Evolutionary conservation across 805 yeast species (phyloP).

Genomic region (Saccharomyces paradoxus): DNA sequence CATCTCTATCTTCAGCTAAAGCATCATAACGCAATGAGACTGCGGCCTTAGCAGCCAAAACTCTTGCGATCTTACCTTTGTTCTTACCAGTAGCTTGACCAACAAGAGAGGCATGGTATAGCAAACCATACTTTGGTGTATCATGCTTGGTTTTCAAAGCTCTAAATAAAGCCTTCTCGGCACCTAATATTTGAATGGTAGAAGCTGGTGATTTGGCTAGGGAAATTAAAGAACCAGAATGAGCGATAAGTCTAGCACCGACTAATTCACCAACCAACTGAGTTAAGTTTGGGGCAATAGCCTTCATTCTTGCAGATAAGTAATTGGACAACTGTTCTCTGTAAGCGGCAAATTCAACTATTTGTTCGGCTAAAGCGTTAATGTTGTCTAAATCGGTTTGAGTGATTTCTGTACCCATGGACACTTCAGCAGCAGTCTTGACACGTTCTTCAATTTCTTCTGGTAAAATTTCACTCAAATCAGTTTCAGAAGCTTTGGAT

Average conservation of each 20-base stretch:
- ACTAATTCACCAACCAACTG: slow-evolving; percentile 94
- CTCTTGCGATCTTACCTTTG: slow-evolving; percentile 98
- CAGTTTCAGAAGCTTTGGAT: slow-evolving; percentile 83
- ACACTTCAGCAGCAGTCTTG: slow-evolving; percentile 90
- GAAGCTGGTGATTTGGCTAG: slow-evolving; percentile 98
- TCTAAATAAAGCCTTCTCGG: slow-evolving; percentile 97
- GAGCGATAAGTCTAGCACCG: slow-evolving; percentile 97
- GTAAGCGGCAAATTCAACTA: slow-evolving; percentile 91
- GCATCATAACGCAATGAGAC: slow-evolving; percentile 96
- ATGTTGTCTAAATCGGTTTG: slow-evolving; percentile 83
- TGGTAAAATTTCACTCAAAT: slow-evolving; percentile 82
- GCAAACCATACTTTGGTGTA: slow-evolving; percentile 95
- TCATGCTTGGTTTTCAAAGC: slow-evolving; percentile 97
- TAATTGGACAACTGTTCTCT: slow-evolving; percentile 93
- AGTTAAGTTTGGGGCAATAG: slow-evolving; percentile 96
- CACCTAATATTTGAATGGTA: slow-evolving; percentile 95
- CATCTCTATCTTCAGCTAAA: slow-evolving; percentile 92
- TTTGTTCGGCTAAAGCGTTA: slow-evolving; percentile 86
- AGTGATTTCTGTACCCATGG: slow-evolving; percentile 99
- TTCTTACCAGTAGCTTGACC: slow-evolving; percentile 98
- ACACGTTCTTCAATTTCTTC: slow-evolving; percentile 89
- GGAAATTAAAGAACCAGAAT: slow-evolving; percentile 89
- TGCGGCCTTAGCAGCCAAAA: slow-evolving; percentile 96
- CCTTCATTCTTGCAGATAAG: slow-evolving; percentile 90
- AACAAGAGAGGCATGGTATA: slow-evolving; percentile 92